Evolutionary conservation across 2,329 filamentous ascomycete species (phyloP).

Genomic region (Rhynchosporium agropyri): DNA sequence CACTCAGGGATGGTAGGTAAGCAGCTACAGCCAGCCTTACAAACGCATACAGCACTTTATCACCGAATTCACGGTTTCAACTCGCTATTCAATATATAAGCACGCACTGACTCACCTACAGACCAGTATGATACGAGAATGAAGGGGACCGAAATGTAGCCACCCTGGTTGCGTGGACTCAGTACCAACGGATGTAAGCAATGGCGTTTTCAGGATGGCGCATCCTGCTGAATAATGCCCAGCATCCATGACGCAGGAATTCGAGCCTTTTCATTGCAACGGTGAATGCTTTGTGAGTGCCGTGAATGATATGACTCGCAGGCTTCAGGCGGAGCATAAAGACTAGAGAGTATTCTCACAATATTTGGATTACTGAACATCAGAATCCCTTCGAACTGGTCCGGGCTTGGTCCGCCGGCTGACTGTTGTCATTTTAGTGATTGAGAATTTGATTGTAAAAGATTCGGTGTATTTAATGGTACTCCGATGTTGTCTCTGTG

Average conservation of each 20-base stretch:
- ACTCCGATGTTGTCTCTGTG: not conserved
- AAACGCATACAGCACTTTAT: slow-evolving; percentile 25
- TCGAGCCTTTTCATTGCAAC: slow-evolving; percentile 2
- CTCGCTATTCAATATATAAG: slow-evolving; percentile 2
- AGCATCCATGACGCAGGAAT: slow-evolving; percentile 19
- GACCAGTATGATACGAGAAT: slow-evolving; percentile 2
- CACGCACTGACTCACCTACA: slow-evolving; percentile 10
- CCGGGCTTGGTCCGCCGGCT: not conserved
- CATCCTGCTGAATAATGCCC: slow-evolving; percentile 26
- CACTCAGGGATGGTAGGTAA: slow-evolving; percentile 3
- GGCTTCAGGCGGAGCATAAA: not conserved
- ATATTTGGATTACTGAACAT: slow-evolving; percentile 4
- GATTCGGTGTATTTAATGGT: not conserved
- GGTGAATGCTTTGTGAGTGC: slow-evolving; percentile 16
- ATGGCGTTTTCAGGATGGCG: not conserved
- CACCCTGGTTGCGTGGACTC: not conserved
- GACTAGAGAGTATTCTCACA: not conserved
- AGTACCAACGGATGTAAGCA: slow-evolving; percentile 22
- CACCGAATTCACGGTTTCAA: slow-evolving; percentile 19
- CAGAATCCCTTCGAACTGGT: not conserved
- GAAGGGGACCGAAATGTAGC: slow-evolving; percentile 2
- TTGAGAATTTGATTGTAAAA: not conserved
- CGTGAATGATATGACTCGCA: slow-evolving; percentile 7
- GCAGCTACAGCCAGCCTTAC: slow-evolving; percentile 19
- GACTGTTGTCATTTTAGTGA: not conserved